Conservation (phyloP, 1,284 basidiomycete genomes). For the Tilletia walkeri region DNA sequence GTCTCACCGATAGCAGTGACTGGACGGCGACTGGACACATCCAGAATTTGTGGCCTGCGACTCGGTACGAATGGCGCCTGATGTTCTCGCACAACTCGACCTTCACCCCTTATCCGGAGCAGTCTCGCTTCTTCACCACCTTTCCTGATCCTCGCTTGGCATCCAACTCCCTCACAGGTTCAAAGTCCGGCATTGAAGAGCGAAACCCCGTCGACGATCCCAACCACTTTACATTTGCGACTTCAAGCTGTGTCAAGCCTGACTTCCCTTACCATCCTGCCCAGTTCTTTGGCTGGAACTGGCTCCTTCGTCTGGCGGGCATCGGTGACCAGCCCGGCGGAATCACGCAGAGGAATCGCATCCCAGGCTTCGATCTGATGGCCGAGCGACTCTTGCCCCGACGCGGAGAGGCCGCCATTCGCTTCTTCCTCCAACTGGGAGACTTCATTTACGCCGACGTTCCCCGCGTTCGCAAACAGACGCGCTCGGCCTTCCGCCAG, state of each 20-base stretch:
- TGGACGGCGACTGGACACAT: constrained; percentile 68
- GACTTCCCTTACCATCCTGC: constrained; percentile 54
- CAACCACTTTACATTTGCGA: constrained; percentile 48
- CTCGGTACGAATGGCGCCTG: constrained; percentile 69
- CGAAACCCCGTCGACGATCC: constrained; percentile 48
- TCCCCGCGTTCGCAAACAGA: constrained; percentile 58
- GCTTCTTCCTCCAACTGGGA: constrained; percentile 54
- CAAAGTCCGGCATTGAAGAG: constrained; percentile 20
- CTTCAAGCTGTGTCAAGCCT: constrained; percentile 53
- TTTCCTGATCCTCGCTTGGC: constrained; percentile 59
- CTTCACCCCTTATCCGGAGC: constrained; percentile 27
- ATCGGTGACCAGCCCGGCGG: constrained; percentile 43
- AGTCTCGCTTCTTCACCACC: constrained; percentile 59
- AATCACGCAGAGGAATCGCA: constrained; percentile 57
- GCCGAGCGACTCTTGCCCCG: constrained; percentile 52
- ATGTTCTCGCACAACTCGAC: constrained; percentile 39
- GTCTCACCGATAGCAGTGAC: constrained; percentile 60
- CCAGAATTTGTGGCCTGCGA: constrained; percentile 68
- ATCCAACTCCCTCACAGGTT: background rate
- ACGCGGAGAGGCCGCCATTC: constrained; percentile 48
- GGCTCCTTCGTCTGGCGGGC: constrained; percentile 38
- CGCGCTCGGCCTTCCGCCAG: constrained; percentile 40
- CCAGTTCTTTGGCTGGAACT: constrained; percentile 48
- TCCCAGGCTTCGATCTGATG: constrained; percentile 70
- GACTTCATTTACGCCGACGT: constrained; percentile 77